These are phyloP conservation scores for Backusella australiensis DNA, from an alignment of 192 early-diverging fungal species.

Conservation along the genomic window DNA sequence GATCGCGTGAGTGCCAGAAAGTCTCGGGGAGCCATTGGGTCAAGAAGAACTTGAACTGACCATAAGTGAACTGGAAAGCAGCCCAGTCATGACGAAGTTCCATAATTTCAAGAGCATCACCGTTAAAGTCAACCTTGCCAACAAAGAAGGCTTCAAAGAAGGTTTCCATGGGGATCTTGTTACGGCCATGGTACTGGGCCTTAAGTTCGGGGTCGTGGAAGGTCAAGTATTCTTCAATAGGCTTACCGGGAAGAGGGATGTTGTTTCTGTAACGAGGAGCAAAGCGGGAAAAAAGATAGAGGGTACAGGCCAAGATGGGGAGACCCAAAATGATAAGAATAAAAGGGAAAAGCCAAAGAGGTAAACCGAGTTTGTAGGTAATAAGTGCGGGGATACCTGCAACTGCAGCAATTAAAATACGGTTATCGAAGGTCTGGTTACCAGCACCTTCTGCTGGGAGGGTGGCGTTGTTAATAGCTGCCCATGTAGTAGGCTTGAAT, in stretches of 20 bases:
- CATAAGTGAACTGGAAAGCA: conserved; percentile 78
- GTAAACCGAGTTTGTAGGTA: conserved; percentile 61
- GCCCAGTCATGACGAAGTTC: conserved; percentile 97
- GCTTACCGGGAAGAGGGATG: conserved; percentile 76
- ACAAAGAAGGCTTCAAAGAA: conserved; percentile 98
- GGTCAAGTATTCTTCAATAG: conserved; percentile 85
- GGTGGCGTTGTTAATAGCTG: conserved; percentile 54
- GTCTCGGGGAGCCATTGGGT: conserved; percentile 96
- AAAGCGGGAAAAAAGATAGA: conserved; percentile 66
- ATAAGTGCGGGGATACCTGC: conserved; percentile 65
- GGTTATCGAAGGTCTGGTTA: conserved; percentile 77
- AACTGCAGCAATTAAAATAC: conserved; percentile 59
- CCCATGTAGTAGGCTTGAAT: conserved; percentile 48
- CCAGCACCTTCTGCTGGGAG: conserved; percentile 84
- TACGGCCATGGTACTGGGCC: conserved; percentile 67
- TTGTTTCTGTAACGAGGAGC: conserved; percentile 61
- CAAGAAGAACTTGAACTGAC: conserved; percentile 90
- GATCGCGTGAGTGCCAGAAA: conserved; percentile 95
- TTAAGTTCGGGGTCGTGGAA: conserved; percentile 81
- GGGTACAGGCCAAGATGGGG: conserved; percentile 70
- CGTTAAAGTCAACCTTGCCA: conserved; percentile 89
- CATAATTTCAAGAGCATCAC: conserved; percentile 82
- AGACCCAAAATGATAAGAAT: conserved; percentile 62
- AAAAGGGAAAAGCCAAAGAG: conserved; percentile 58
- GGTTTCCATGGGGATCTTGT: conserved; percentile 96